A percentile compares a stretch with the other conserved stretches of the same genome.
These are phyloP conservation scores for Backusella westeae DNA, from an alignment of 192 early-diverging fungal species.

Conservation along the genomic window DNA sequence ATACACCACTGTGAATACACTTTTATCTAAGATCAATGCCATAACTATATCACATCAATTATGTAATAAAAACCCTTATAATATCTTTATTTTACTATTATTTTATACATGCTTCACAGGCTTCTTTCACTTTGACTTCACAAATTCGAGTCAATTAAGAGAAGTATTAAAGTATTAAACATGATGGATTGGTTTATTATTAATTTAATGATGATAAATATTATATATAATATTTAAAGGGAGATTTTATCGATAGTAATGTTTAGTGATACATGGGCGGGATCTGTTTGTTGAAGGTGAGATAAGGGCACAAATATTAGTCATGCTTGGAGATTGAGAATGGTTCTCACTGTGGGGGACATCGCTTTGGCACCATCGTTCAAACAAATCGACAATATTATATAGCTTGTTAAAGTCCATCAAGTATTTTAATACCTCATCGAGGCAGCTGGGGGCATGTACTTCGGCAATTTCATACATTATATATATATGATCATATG, in stretches of 20 bases:
- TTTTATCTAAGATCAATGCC: too few species aligned
- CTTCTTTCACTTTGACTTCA: not conserved
- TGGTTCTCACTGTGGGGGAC: not conserved
- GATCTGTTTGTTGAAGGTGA: not conserved
- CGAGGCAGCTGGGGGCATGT: not conserved
- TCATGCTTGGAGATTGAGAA: not conserved
- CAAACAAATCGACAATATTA: not conserved
- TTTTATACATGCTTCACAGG: too few species aligned
- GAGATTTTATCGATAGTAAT: not conserved
- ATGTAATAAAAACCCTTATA: too few species aligned
- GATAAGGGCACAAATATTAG: not conserved
- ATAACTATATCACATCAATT: too few species aligned
- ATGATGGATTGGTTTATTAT: not conserved
- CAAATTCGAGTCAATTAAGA: not conserved
- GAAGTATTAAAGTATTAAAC: not conserved
- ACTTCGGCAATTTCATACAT: slow-evolving; percentile 11
- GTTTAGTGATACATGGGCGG: not conserved
- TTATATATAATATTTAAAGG: not conserved
- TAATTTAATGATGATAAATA: not conserved
- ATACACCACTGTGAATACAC: too few species aligned
- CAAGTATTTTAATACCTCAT: not conserved
- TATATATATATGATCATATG: not conserved
- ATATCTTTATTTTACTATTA: too few species aligned
- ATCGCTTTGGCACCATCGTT: not conserved
- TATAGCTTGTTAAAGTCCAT: not conserved